Percentiles rank a stretch among this genome's conserved stretches.
Evolutionary conservation across 257 asterid genomes (phyloP).

Genomic region (Catharanthus roseus): DNA sequence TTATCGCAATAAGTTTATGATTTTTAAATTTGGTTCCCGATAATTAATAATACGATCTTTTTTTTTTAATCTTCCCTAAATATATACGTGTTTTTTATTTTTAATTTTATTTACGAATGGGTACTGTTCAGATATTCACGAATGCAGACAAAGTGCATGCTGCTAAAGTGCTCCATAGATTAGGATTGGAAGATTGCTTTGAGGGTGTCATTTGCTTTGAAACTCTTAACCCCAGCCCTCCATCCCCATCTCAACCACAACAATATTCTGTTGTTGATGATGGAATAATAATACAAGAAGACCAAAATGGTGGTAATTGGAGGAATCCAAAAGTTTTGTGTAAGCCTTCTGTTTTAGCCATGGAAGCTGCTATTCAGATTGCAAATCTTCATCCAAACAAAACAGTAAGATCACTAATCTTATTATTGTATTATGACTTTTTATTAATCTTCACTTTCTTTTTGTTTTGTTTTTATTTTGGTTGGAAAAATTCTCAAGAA

Average conservation of each 20-base stretch:
- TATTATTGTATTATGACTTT: too few relatives aligned
- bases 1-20: too few relatives aligned
- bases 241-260: too few relatives aligned
- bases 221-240: slow-evolving; percentile 62
- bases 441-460: not conserved
- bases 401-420: slow-evolving; percentile 70
- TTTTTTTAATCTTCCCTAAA: too few relatives aligned
- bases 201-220: slow-evolving; percentile 85
- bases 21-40: too few relatives aligned
- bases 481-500: too few relatives aligned
- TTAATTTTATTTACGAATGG: too few relatives aligned
- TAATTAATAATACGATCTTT: too few relatives aligned
- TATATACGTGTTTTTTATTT: too few relatives aligned
- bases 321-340: slow-evolving; percentile 50
- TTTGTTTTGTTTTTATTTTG: not conserved
- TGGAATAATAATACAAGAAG: too few relatives aligned
- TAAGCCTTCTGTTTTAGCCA: slow-evolving; percentile 68
- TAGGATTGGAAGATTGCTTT: slow-evolving; percentile 85
- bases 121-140: slow-evolving; percentile 80
- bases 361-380: slow-evolving; percentile 65
- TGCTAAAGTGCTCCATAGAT: slow-evolving; percentile 48
- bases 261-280: too few relatives aligned
- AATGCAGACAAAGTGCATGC: slow-evolving; percentile 74
- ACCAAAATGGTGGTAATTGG: not conserved
- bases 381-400: slow-evolving; percentile 64